Conservation (phyloP, 176 grass and related monocot species). For the Phragmites australis region DNA sequence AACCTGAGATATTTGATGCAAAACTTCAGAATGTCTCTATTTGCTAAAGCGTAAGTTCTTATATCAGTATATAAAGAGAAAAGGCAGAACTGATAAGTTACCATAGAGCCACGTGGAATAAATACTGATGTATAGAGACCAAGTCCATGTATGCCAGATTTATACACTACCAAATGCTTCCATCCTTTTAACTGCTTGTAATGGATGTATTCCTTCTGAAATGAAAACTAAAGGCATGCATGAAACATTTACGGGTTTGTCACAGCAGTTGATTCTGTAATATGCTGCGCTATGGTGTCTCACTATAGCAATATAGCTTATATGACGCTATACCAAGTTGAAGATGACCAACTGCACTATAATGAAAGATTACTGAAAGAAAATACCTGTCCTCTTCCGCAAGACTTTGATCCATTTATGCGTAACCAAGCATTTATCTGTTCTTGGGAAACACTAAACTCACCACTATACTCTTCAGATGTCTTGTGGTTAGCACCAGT, state of each 20-base stretch:
- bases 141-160: conserved; percentile 94
- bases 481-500: conserved; percentile 41
- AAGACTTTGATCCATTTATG: conserved; percentile 81
- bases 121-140: conserved; percentile 90
- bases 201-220: conserved; percentile 76
- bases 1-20: conserved; percentile 57
- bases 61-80: neutral
- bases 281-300: neutral
- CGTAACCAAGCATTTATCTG: conserved; percentile 91
- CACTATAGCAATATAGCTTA: neutral
- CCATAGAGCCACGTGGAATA: conserved; percentile 84
- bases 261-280: conserved; percentile 7
- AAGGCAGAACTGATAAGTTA: conserved; percentile 34
- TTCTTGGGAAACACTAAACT: conserved; percentile 80
- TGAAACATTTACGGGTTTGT: neutral
- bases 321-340: neutral
- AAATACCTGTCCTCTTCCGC: conserved; percentile 42
- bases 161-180: conserved; percentile 94
- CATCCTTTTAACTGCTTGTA: conserved; percentile 74
- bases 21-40: conserved; percentile 12
- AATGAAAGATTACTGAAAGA: conserved; percentile 11
- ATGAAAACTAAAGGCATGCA: conserved; percentile 39
- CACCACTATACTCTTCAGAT: conserved; percentile 35
- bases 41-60: conserved; percentile 15
- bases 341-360: neutral